Evolutionary conservation across 441 rosid genomes (phyloP).

Genomic region (Eruca vesicaria): DNA sequence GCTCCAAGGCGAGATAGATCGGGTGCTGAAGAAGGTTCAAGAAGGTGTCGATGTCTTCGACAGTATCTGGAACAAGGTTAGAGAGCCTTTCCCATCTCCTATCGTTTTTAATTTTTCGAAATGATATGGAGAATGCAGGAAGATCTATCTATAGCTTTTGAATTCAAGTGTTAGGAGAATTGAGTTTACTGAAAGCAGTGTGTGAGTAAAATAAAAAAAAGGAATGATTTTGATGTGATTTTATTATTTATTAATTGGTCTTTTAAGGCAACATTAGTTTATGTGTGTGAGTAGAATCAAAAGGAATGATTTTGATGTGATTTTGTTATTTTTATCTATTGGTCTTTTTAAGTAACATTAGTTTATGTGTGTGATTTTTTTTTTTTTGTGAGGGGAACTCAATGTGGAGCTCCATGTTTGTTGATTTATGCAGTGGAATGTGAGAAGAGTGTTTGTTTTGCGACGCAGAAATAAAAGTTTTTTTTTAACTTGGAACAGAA

Average conservation of each 20-base stretch:
- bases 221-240: background rate
- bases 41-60: slow-evolving; percentile 99
- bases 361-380: background rate
- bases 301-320: background rate
- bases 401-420: slow-evolving; percentile 34
- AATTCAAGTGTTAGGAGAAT: no score
- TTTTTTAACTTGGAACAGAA: slow-evolving; percentile 29
- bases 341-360: background rate
- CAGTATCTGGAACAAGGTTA: slow-evolving; percentile 99
- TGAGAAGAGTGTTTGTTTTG: slow-evolving; percentile 39
- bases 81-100: background rate
- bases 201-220: no score
- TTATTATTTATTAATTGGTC: background rate
- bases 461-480: slow-evolving; percentile 35
- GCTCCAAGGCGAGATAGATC: slow-evolving; percentile 99
- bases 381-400: slow-evolving; percentile 27
- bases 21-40: slow-evolving; percentile 96
- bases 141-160: no score
- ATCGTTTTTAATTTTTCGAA: no score
- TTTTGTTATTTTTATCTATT: background rate
- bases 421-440: slow-evolving; percentile 38
- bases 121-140: background rate
- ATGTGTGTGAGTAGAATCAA: slow-evolving; percentile 9
- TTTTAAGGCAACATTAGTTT: background rate
- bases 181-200: background rate